Percentiles rank a stretch among this genome's conserved stretches.
Evolutionary conservation across 139 green algal species (phyloP).

Genomic region (Chlorella sp.): DNA sequence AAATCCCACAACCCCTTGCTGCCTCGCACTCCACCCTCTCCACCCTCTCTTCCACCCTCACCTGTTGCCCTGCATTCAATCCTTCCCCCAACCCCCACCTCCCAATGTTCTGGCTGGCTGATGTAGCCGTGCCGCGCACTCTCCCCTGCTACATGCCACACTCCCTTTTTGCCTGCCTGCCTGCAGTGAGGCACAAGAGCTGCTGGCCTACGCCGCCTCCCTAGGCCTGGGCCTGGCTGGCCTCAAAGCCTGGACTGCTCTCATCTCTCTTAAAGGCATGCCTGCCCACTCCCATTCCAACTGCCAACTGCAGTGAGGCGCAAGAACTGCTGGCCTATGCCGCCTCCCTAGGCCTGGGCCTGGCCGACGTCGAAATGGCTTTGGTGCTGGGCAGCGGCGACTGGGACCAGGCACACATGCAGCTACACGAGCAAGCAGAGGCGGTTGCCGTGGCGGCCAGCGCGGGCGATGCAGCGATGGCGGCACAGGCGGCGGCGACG

Average conservation of each 20-base stretch:
- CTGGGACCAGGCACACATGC: neutral
- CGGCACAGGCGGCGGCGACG: neutral
- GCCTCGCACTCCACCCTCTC: too few species aligned
- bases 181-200: neutral
- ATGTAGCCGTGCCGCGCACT: too few species aligned
- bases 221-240: neutral
- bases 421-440: slow-evolving; percentile 21
- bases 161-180: too few species aligned
- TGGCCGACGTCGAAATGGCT: slow-evolving; percentile 4
- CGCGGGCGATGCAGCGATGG: neutral
- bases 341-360: neutral
- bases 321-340: slow-evolving; percentile 29
- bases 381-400: neutral
- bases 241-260: too few species aligned
- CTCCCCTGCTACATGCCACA: too few species aligned
- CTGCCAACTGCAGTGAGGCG: slow-evolving; percentile 1
- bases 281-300: neutral
- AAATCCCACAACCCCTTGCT: too few species aligned
- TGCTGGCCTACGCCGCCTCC: neutral
- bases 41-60: too few species aligned
- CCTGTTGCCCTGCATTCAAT: too few species aligned
- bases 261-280: neutral
- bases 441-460: neutral
- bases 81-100: too few species aligned
- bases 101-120: too few species aligned